Percentiles rank a stretch among this genome's conserved stretches.
Evolutionary conservation across 2,329 filamentous ascomycete species (phyloP).

Genomic region (Penicillium sp.): DNA sequence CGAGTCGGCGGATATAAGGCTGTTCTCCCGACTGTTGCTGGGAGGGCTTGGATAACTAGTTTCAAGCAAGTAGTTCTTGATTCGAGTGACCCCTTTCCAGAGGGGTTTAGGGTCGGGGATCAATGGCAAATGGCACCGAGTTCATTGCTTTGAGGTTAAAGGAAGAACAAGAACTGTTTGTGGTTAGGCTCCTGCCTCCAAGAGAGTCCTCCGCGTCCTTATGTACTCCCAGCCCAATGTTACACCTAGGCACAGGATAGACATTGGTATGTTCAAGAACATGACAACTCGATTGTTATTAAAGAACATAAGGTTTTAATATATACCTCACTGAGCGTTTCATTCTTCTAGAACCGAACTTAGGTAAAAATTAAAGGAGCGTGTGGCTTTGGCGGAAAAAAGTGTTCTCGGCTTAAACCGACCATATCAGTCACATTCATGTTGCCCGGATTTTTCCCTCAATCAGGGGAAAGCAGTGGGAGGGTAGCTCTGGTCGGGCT

Average conservation of each 20-base stretch:
- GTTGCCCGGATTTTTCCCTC: not conserved
- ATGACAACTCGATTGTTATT: not conserved
- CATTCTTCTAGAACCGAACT: not conserved
- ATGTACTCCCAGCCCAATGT: not conserved
- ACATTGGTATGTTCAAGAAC: not conserved
- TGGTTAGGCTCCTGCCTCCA: not conserved
- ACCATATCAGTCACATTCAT: not conserved
- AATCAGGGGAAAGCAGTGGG: not conserved
- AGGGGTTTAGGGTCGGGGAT: slow-evolving; percentile 35
- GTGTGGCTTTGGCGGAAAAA: not conserved
- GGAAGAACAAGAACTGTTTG: not conserved
- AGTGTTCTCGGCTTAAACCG: too few species aligned
- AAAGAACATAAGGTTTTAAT: not conserved
- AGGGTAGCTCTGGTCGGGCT: not conserved
- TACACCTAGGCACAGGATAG: not conserved
- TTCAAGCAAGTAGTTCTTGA: slow-evolving; percentile 41
- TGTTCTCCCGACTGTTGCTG: slow-evolving; percentile 37
- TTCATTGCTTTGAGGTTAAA: not conserved
- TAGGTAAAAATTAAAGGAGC: not conserved
- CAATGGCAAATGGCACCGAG: slow-evolving; percentile 16
- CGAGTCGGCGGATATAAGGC: slow-evolving; percentile 36
- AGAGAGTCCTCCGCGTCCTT: not conserved
- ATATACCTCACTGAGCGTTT: not conserved
- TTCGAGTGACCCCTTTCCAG: slow-evolving; percentile 39
- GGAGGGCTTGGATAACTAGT: slow-evolving; percentile 41